These are phyloP conservation scores for Zalaria obscura DNA, from an alignment of 2,329 filamentous ascomycete species.

Conservation along the genomic window DNA sequence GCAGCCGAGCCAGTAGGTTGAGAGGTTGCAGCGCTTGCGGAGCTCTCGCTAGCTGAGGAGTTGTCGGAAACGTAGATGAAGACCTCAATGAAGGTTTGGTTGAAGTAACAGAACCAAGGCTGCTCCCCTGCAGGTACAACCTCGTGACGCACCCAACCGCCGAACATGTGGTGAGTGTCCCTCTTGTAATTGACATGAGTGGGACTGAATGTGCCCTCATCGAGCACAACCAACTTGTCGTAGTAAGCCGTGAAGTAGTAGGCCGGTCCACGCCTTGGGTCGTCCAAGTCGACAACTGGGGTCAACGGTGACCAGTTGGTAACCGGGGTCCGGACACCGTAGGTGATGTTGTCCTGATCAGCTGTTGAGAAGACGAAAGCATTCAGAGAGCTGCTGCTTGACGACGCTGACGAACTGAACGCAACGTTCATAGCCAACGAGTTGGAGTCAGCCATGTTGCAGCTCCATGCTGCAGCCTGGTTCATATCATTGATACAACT, in stretches of 20 bases:
- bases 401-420: slow-evolving; percentile 5
- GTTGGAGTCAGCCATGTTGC: slow-evolving; percentile 30
- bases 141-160: slow-evolving; percentile 23
- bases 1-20: slow-evolving; percentile 4
- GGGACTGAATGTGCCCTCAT: slow-evolving; percentile 20
- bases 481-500: slow-evolving; percentile 43
- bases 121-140: slow-evolving; percentile 39
- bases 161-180: background rate
- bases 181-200: slow-evolving; percentile 11
- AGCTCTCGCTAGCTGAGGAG: background rate
- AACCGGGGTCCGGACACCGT: slow-evolving; percentile 46
- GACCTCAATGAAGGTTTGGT: slow-evolving; percentile 49
- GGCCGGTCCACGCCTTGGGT: slow-evolving; percentile 43
- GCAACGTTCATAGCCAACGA: slow-evolving; percentile 15
- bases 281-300: slow-evolving; percentile 43
- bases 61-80: slow-evolving; percentile 46
- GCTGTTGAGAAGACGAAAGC: slow-evolving; percentile 16
- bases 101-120: slow-evolving; percentile 60
- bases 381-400: slow-evolving; percentile 9
- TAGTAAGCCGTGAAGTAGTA: slow-evolving; percentile 49
- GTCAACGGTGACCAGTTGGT: slow-evolving; percentile 28
- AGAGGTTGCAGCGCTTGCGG: slow-evolving; percentile 3
- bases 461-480: slow-evolving; percentile 49
- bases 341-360: slow-evolving; percentile 27
- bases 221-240: slow-evolving; percentile 48